Base-by-base conservation (phyloP, 768 basidiomycete genomes). In the Mycena olivaceomarginata region DNA sequence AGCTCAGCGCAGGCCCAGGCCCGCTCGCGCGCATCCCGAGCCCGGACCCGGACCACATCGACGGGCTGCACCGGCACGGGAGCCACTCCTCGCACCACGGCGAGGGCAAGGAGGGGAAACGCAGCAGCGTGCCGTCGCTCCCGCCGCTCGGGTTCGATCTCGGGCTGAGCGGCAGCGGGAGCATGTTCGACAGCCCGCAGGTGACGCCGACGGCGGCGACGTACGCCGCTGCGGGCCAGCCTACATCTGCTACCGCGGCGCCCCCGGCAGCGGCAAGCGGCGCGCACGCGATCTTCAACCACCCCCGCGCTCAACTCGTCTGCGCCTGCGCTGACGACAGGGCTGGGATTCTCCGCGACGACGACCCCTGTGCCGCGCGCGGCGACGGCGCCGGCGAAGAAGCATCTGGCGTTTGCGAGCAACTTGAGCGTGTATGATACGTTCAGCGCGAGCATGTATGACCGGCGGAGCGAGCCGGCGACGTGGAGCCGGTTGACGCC, bases 401-500 rank as follows among this genome's bases (percentile, higher is more conserved):
- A 92, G 74, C 51, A 59, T 1, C 88, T 99, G 68, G 92, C 94
- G 69, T 99, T 99, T 86, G 98, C 98, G 41, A 94, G 92, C 64
- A 98, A 97, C 83, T 86, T 99, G 83, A 96, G 96, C 40, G 96
- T 99, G 57, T 99, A 99, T 82, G 96, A 97, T 85, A 99, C 98
- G n/a, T 99, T 98, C 89, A 93, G 96, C 60, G 86, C 96, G 25
- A 89, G 92, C 43, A 94, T 97, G 76, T 99, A 99, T 86, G 98
- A 99, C 86, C 90, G 98, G 69, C 90, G 97, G 81, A 97, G 96
- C 80, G 98, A 99, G 85, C 97, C 97, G 25, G 98, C 97, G 63
- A 99, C 98, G 39, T 99, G 97, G 94, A 99, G 98, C 86, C 92
- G 96, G 53, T 87, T 99, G 82, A 99, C 98, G 68, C 98, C 98